A percentile compares a stretch with the other conserved stretches of the same genome.
phyloP scores from a whole-genome alignment of 129 eudicot species.

The Silybum marianum region DNA sequence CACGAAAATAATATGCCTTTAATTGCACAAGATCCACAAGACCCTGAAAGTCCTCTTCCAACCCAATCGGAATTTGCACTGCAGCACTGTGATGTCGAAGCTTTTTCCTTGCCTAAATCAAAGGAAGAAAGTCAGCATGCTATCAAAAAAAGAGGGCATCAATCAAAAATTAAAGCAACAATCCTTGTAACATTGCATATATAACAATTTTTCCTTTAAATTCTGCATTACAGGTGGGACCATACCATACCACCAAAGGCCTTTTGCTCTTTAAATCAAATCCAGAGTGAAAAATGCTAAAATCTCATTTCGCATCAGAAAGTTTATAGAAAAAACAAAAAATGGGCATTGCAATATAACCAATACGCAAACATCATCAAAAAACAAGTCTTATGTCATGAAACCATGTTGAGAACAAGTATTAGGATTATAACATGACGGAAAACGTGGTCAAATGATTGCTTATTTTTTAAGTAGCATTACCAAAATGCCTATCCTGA shows the following conservation, averaged over 20 bases:
- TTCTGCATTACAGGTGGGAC: not conserved
- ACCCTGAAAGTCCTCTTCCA: constrained; percentile 93
- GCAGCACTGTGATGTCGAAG: constrained; percentile 99
- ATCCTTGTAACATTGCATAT: not conserved
- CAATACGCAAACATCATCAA: constrained; percentile 16
- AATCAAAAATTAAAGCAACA: not conserved
- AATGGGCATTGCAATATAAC: not conserved
- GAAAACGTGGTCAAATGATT: constrained; percentile 10
- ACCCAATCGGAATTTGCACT: constrained; percentile 93
- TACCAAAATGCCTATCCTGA: not conserved
- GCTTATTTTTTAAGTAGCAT: not conserved
- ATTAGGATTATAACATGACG: constrained; percentile 11
- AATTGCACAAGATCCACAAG: constrained; percentile 86
- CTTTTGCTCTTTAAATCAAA: not conserved
- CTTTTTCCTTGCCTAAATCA: constrained; percentile 72
- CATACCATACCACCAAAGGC: not conserved
- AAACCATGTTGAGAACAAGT: not conserved
- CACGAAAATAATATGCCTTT: constrained; percentile 85
- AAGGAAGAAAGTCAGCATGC: not conserved
- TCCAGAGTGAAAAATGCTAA: not conserved
- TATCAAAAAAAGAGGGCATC: constrained; percentile 2
- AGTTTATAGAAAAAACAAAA: not conserved
- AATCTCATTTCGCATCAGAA: not conserved
- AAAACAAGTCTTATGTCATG: constrained; percentile 3
- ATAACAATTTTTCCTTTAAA: not conserved